These are phyloP conservation scores for Mycena capillaripes DNA, from an alignment of 768 basidiomycete genomes.

Conservation along the genomic window DNA sequence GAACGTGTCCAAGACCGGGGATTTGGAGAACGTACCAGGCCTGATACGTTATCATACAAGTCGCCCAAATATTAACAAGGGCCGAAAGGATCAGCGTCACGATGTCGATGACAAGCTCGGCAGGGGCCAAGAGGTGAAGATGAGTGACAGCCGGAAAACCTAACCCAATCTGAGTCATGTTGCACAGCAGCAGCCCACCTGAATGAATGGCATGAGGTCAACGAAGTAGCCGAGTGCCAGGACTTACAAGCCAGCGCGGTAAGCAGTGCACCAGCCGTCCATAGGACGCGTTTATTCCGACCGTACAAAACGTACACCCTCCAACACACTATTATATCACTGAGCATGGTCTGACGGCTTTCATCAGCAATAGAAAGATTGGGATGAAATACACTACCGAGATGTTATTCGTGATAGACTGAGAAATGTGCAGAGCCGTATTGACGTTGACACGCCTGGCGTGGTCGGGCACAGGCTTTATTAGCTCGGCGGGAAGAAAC, in stretches of 20 bases:
- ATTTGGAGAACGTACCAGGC: slow-evolving; percentile 20
- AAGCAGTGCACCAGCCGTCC: not conserved
- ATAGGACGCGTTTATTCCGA: not conserved
- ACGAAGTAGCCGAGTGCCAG: too few relatives aligned
- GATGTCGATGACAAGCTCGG: slow-evolving; percentile 8
- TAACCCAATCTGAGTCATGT: slow-evolving; percentile 20
- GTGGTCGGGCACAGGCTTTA: slow-evolving; percentile 5
- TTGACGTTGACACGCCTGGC: not conserved
- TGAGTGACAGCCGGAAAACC: slow-evolving; percentile 3
- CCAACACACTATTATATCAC: not conserved
- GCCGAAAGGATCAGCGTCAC: slow-evolving; percentile 7
- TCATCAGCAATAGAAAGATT: too few relatives aligned
- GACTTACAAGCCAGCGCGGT: not conserved
- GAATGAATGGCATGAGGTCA: too few relatives aligned
- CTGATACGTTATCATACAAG: slow-evolving; percentile 11
- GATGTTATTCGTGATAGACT: slow-evolving; percentile 22
- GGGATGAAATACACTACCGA: not conserved
- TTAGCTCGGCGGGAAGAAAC: slow-evolving; percentile 17
- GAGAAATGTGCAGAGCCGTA: slow-evolving; percentile 12
- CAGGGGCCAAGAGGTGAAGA: not conserved
- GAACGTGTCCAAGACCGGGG: not conserved
- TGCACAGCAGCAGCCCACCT: slow-evolving; percentile 16
- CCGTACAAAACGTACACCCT: slow-evolving; percentile 3
- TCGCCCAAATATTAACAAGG: slow-evolving; percentile 27
- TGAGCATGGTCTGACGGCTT: too few relatives aligned